Evolutionary conservation across 1,139 yeast genomes (phyloP), one percentile per base, ranked within the genome.

Genomic region (Pichia sp.): DNA sequence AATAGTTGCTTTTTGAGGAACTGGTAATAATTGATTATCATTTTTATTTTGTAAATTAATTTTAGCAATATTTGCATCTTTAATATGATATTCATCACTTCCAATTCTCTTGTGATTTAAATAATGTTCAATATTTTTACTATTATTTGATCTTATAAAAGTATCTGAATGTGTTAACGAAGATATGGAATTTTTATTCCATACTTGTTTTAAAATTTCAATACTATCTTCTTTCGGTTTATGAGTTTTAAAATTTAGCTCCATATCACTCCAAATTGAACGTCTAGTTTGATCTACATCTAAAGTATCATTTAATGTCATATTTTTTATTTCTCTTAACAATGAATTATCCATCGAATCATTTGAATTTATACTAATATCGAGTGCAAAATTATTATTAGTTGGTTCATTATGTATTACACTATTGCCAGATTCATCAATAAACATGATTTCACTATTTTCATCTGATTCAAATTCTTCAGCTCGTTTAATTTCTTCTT

Each of bases 131-230:
- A 58, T 55, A 39, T 56, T 62, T 48, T 51, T 63, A 30, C 49
- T 33, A 35, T 40, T 52, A 35, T 40, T 52, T 49, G 47, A 25
- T 40, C 49, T 37, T 37, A 46, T 31, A 36, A 46, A 46, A 5
- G 51, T 46, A 32, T 48, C 47, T 3, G 52, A 47, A 36, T 47
- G 50, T 7, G 46, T 49, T 31, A 11, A 22, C 11, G 26, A 16
- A 11, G 35, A 32, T 32, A 5, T n/a, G 4, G 35, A 10, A 10
- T 26, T 32, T 23, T 35, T 28, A 26, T 47, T 35, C 63, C 71
- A 71, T 16, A 61, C 56, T 48, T 65, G 66, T 57, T 68, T 58
- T 20, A 51, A 30, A 30, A 49, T 32, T 6, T 43, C 41, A 12
- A 42, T 40, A 30, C 46, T 43, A 22, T 52, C 49, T 3, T 45